Percentiles rank a stretch among this genome's conserved stretches.
phyloP scores from a whole-genome alignment of 2,329 filamentous ascomycete genomes.

The Fusarium nelsonii region DNA sequence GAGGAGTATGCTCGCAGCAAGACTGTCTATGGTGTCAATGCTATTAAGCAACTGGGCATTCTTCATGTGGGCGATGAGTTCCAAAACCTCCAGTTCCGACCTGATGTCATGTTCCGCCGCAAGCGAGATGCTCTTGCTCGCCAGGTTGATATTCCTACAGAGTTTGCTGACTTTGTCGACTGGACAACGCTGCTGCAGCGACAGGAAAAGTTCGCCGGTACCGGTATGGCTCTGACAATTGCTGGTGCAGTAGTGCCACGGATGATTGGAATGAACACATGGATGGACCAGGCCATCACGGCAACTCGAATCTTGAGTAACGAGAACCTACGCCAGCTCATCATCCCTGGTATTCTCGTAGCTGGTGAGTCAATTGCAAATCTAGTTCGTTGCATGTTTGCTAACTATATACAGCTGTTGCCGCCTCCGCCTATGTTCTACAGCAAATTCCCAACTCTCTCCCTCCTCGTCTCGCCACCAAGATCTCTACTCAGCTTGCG shows the following conservation, averaged over 20 bases:
- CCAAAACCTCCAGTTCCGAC: conserved; percentile 85
- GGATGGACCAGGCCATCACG: conserved; percentile 88
- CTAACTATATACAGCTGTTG: conserved; percentile 66
- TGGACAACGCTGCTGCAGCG: conserved; percentile 83
- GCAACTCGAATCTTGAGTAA: conserved; percentile 84
- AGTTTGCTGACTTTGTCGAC: conserved; percentile 95
- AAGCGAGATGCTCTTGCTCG: conserved; percentile 84
- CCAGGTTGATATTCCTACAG: conserved; percentile 87
- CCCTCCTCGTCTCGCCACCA: conserved; percentile 84
- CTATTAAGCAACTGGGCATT: conserved; percentile 89
- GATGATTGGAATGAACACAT: conserved; percentile 84
- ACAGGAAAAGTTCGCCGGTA: conserved; percentile 95
- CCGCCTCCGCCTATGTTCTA: conserved; percentile 83
- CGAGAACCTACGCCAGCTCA: conserved; percentile 82
- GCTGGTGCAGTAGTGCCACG: conserved; percentile 86
- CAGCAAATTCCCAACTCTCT: conserved; percentile 90
- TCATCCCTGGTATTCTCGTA: conserved; percentile 82
- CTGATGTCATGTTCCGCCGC: conserved; percentile 93
- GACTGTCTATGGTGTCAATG: conserved; percentile 83
- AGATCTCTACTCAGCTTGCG: conserved; percentile 83
- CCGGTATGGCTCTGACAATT: conserved; percentile 93
- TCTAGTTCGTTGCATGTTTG: not conserved
- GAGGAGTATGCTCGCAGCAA: conserved; percentile 86
- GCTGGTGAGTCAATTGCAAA: conserved; percentile 71
- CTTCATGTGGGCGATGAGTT: conserved; percentile 91